phyloP scores from a whole-genome alignment of 768 basidiomycete genomes.

The Mycena vulgaris region DNA sequence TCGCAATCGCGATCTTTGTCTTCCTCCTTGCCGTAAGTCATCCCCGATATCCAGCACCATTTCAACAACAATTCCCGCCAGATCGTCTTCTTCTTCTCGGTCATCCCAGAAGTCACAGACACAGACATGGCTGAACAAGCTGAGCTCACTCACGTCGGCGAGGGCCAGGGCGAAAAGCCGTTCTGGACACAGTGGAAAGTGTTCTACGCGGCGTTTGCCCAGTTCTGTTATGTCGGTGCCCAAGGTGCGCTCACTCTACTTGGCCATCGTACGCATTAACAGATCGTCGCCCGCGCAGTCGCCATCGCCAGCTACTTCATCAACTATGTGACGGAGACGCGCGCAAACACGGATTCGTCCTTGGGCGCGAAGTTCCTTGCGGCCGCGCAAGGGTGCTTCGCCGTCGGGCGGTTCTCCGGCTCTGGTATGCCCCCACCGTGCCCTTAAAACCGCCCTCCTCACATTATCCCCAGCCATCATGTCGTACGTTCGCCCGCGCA shows the following conservation, averaged over 20 bases:
- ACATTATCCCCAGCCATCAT: conserved; percentile 42
- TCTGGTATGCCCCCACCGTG: conserved; percentile 41
- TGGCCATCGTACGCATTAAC: not conserved
- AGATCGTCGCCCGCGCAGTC: conserved; percentile 34
- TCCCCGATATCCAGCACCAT: not conserved
- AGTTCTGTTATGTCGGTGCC: conserved; percentile 51
- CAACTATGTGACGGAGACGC: conserved; percentile 51
- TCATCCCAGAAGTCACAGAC: conserved; percentile 54
- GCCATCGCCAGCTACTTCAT: conserved; percentile 53
- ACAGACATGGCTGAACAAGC: conserved; percentile 54
- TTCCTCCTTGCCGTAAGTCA: conserved; percentile 44
- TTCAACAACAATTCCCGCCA: not conserved
- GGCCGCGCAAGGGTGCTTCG: conserved; percentile 52
- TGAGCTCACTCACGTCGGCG: conserved; percentile 49
- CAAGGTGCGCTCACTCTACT: conserved; percentile 41
- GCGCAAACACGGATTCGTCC: conserved; percentile 42
- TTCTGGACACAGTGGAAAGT: conserved; percentile 49
- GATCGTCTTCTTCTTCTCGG: conserved; percentile 51
- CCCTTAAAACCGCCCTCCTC: not conserved
- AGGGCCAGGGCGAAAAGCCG: conserved; percentile 43
- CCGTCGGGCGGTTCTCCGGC: conserved; percentile 50
- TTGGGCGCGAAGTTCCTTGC: conserved; percentile 51
- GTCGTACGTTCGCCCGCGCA: conserved; percentile 48
- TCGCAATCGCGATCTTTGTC: conserved; percentile 52
- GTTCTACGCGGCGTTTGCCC: conserved; percentile 52